These are phyloP conservation scores for Platanthera guangdongensis DNA, from an alignment of 106 monocot genomes.

Conservation along the genomic window DNA sequence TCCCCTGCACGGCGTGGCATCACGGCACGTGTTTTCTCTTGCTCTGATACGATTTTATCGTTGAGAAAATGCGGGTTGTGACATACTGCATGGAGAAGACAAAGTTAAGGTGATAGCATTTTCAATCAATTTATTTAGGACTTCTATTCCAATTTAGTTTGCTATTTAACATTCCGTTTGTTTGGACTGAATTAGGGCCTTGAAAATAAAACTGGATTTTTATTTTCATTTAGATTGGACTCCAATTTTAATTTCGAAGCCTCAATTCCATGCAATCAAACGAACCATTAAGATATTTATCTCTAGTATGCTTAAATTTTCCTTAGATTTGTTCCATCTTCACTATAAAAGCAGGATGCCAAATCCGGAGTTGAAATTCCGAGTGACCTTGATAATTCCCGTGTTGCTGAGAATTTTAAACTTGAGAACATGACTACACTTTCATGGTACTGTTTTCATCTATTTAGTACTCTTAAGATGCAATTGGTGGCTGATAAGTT, in stretches of 20 bases:
- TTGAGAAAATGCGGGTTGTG: no score
- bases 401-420: constrained; percentile 8
- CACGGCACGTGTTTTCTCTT: no score
- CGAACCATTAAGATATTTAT: background rate
- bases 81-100: constrained; percentile 37
- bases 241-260: background rate
- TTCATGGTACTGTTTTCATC: constrained; percentile 19
- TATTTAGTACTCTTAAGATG: background rate
- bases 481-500: background rate
- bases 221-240: background rate
- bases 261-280: background rate
- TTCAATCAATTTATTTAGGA: constrained; percentile 2
- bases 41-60: no score
- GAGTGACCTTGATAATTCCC: background rate
- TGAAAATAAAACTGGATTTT: no score
- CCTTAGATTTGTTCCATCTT: no score
- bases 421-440: constrained; percentile 1
- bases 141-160: background rate
- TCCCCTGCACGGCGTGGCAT: no score
- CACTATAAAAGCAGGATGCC: constrained; percentile 23
- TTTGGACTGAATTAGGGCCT: no score
- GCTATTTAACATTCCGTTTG: no score
- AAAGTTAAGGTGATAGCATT: constrained; percentile 27
- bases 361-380: background rate
- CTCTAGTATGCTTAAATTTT: background rate